Base-by-base conservation (phyloP, 139 green algal species). In the Micromonas pusilla region DNA sequence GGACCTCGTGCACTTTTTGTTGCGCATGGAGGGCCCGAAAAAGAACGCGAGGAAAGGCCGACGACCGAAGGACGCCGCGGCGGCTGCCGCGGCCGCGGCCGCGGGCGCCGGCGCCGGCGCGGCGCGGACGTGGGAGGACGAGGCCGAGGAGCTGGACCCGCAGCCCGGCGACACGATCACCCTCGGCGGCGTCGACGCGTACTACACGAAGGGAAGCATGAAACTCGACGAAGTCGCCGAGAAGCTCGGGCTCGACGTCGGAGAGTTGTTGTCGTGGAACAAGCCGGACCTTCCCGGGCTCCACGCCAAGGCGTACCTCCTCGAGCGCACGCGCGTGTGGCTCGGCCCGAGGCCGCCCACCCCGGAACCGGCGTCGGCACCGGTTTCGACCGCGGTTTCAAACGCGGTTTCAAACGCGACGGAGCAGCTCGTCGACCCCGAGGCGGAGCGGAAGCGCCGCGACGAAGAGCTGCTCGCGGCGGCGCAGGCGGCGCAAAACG, bases 1-100 rank as follows among this genome's bases (percentile, higher is more conserved):
- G 25, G 68, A 75, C 62, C 68, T 75, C 68, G 68, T 75, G 16
- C 68, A 75, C 21, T 75, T 75, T 34, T 34, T 75, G 23, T 26
- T 75, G 31, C 36, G 68, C 32, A 60, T 31, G 23, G 68, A 75
- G 30, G 68, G 68, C 21, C 68, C 68, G 5, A 75, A 75, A 26
- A 72, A 72, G 66, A 30, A 30, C n/a, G 30, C 21, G 26, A 72
- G 53, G 66, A 72, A 72, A 30, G n/a, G n/a, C n/a, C n/a, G n/a
- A n/a, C n/a, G n/a, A n/a, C 45, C 9, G 9, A 57, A 57, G 45
- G 45, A 57, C 45, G 45, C 45, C 9, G 45, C 45, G 9, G 45
- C 45, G 45, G 45, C 45, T 9, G 45, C 45, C 16, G 9, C 60
- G 33, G 33, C 25, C 16, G 53, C 52, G 33, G 62, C 26, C 19